Conservation (phyloP, 768 basidiomycete species). For the Pleurotus citrinopileatus region DNA sequence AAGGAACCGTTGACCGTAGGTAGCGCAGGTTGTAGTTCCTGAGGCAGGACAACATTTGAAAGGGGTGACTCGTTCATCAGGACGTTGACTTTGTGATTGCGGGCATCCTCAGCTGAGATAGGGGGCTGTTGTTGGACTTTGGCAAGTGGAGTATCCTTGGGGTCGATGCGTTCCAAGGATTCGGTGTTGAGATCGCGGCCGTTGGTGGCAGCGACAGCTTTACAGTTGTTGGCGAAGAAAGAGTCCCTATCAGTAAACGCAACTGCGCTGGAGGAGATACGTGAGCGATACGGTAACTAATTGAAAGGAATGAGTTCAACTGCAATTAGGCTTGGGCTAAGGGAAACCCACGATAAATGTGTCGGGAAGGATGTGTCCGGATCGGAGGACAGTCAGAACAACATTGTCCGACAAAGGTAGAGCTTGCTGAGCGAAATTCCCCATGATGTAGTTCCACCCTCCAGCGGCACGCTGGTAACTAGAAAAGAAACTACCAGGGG, state of each 20-base stretch:
- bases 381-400: conserved; percentile 42
- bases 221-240: conserved; percentile 52
- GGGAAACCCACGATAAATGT: conserved; percentile 40
- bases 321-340: not conserved
- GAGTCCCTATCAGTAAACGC: conserved; percentile 48
- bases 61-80: conserved; percentile 44
- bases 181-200: conserved; percentile 35
- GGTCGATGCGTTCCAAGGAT: conserved; percentile 11
- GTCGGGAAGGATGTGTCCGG: conserved; percentile 34
- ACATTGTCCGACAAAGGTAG: conserved; percentile 53
- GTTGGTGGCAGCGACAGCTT: conserved; percentile 47
- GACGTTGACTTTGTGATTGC: conserved; percentile 43
- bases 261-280: conserved; percentile 40
- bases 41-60: conserved; percentile 41
- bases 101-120: conserved; percentile 25
- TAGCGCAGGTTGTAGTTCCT: conserved; percentile 33
- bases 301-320: not conserved
- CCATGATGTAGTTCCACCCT: conserved; percentile 44
- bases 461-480: conserved; percentile 34
- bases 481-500: conserved; percentile 38
- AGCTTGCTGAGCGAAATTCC: conserved; percentile 53
- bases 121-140: conserved; percentile 39
- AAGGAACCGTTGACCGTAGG: conserved; percentile 41
- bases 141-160: conserved; percentile 24
- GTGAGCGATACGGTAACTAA: conserved; percentile 58